These are phyloP conservation scores for Alternaria angustiovoidea DNA, from an alignment of 2,329 filamentous ascomycete species.

Conservation along the genomic window DNA sequence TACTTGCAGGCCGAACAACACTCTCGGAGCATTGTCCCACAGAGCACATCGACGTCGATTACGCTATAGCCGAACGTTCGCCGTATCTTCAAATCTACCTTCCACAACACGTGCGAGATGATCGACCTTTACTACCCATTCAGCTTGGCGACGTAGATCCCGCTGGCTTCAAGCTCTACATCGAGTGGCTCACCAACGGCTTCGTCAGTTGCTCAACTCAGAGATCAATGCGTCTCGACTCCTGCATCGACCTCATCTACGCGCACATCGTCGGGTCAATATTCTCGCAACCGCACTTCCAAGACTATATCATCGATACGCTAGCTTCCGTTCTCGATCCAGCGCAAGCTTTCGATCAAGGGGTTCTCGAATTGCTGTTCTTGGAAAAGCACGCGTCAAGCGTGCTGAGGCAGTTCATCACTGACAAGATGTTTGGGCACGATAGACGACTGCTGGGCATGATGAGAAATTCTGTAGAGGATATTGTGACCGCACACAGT, in stretches of 20 bases:
- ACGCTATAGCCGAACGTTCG: constrained; percentile 12
- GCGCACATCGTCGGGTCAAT: constrained; percentile 26
- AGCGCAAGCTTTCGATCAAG: constrained; percentile 14
- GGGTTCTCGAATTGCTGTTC: constrained; percentile 13
- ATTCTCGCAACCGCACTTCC: constrained; percentile 20
- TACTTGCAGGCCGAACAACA: constrained; percentile 17
- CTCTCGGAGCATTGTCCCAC: constrained; percentile 16
- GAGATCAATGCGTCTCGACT: neutral
- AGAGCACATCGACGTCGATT: constrained; percentile 8
- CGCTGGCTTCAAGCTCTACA: constrained; percentile 23
- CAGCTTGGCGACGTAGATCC: constrained; percentile 17
- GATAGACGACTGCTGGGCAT: constrained; percentile 19
- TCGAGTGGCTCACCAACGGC: constrained; percentile 16
- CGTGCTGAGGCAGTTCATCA: constrained; percentile 5
- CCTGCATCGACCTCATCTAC: constrained; percentile 24
- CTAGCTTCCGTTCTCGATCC: constrained; percentile 5
- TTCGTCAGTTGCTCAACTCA: neutral
- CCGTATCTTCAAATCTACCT: constrained; percentile 16
- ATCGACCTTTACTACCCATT: neutral
- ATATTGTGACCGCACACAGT: neutral
- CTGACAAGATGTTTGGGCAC: constrained; percentile 22
- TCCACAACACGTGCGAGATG: neutral
- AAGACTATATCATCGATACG: constrained; percentile 23
- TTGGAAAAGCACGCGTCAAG: constrained; percentile 11
- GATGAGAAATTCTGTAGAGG: constrained; percentile 10